These are phyloP conservation scores for Pyrenochaeta sp. DNA, from an alignment of 2,329 filamentous ascomycete genomes.

Conservation along the genomic window DNA sequence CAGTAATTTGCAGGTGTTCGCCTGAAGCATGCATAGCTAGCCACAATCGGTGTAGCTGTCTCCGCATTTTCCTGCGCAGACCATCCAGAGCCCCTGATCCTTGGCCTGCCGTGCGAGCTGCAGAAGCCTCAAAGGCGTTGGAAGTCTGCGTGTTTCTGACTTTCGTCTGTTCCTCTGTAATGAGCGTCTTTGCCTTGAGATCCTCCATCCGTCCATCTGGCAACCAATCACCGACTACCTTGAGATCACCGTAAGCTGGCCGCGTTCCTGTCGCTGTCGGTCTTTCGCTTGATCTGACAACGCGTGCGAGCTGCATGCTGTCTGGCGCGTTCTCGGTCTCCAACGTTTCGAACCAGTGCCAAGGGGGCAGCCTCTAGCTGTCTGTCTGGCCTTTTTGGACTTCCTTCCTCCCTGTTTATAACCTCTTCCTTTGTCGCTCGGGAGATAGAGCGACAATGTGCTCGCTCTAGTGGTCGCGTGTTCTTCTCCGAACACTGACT, in stretches of 20 bases:
- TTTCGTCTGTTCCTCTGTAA: constrained; percentile 45
- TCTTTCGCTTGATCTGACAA: constrained; percentile 33
- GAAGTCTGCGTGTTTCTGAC: constrained; percentile 41
- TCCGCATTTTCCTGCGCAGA: constrained; percentile 52
- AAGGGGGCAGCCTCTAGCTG: constrained; percentile 35
- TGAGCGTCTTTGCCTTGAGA: constrained; percentile 42
- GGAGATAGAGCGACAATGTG: constrained; percentile 48
- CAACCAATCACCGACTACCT: constrained; percentile 25
- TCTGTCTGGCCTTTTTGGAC: constrained; percentile 34
- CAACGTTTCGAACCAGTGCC: constrained; percentile 46
- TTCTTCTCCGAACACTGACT: constrained; percentile 36
- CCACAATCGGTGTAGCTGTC: constrained; percentile 49
- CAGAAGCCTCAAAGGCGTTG: constrained; percentile 54
- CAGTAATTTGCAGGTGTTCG: constrained; percentile 51
- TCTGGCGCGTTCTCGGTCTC: constrained; percentile 33
- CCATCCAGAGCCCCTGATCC: constrained; percentile 51
- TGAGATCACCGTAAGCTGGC: constrained; percentile 33
- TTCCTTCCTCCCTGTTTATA: constrained; percentile 25
- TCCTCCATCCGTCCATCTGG: constrained; percentile 31
- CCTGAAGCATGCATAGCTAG: constrained; percentile 49
- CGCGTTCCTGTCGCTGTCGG: constrained; percentile 27
- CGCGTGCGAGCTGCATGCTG: constrained; percentile 32
- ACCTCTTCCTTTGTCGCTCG: constrained; percentile 38
- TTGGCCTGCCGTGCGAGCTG: constrained; percentile 48
- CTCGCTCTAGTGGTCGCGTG: constrained; percentile 44